Conservation (phyloP, 2,329 filamentous ascomycete species). For the Verticillium alfalfae region DNA sequence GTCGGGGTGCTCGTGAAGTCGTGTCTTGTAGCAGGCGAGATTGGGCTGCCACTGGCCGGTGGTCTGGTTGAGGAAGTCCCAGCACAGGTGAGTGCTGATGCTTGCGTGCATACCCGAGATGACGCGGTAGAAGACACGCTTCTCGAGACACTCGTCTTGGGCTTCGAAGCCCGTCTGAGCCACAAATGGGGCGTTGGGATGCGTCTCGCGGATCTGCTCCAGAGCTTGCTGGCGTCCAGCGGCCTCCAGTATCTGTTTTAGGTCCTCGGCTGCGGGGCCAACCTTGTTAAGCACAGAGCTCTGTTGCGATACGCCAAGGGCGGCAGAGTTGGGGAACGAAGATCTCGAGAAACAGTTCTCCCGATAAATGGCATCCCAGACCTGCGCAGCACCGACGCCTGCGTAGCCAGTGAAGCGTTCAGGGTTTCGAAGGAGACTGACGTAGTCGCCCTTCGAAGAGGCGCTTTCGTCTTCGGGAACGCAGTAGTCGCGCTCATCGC, state of each 20-base stretch:
- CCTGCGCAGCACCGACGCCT: slow-evolving; percentile 76
- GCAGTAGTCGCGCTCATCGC: slow-evolving; percentile 94
- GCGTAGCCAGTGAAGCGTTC: slow-evolving; percentile 94
- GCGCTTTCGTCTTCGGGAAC: slow-evolving; percentile 90
- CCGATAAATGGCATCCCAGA: slow-evolving; percentile 95
- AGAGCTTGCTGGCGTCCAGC: slow-evolving; percentile 57
- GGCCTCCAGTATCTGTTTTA: slow-evolving; percentile 55
- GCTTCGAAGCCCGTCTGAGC: slow-evolving; percentile 64
- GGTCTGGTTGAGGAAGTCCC: slow-evolving; percentile 91
- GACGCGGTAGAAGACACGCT: slow-evolving; percentile 95
- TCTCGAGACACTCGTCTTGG: slow-evolving; percentile 92
- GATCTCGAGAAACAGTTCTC: slow-evolving; percentile 88
- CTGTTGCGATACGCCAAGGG: slow-evolving; percentile 39
- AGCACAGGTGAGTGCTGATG: slow-evolving; percentile 93
- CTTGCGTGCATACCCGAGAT: slow-evolving; percentile 98
- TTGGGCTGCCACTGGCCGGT: slow-evolving; percentile 93
- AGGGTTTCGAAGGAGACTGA: slow-evolving; percentile 87
- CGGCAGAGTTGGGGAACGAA: slow-evolving; percentile 56
- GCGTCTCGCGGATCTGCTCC: slow-evolving; percentile 50
- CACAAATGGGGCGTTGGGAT: slow-evolving; percentile 52
- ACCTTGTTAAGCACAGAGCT: slow-evolving; percentile 54
- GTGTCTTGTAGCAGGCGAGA: slow-evolving; percentile 76
- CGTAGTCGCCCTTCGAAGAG: slow-evolving; percentile 86
- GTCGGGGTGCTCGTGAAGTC: slow-evolving; percentile 81
- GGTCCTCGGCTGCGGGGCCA: slow-evolving; percentile 53